Conservation (phyloP, 306 rosid genomes). For the Pachyrhizus erosus region DNA sequence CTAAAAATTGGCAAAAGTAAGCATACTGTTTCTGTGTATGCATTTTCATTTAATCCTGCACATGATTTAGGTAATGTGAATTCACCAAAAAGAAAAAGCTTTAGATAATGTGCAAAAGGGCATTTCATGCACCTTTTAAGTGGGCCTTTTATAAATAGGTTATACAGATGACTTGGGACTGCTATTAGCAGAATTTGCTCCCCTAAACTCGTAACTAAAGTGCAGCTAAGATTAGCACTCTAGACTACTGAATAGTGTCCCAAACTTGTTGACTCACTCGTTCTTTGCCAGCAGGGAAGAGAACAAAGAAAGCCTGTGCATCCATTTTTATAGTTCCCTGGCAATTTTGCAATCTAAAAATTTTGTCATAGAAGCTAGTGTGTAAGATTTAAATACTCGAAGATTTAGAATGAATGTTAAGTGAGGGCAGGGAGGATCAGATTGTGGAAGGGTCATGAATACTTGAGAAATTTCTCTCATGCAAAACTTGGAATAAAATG, state of each 20-base stretch:
- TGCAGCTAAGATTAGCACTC: not conserved
- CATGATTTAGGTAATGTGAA: too few relatives aligned
- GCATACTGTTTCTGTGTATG: slow-evolving; percentile 34
- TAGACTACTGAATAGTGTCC: not conserved
- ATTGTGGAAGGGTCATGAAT: not conserved
- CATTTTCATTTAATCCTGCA: not conserved
- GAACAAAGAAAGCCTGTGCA: not conserved
- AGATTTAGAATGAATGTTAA: not conserved
- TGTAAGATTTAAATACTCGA: not conserved
- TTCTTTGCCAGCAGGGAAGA: not conserved
- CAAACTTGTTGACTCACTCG: not conserved
- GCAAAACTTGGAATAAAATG: slow-evolving; percentile 5
- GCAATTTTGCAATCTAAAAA: not conserved
- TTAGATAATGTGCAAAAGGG: not conserved
- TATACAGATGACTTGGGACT: not conserved
- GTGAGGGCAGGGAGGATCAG: not conserved
- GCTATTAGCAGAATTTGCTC: not conserved
- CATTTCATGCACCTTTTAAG: slow-evolving; percentile 12
- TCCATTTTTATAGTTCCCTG: slow-evolving; percentile 8
- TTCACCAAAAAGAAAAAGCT: too few relatives aligned
- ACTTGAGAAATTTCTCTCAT: not conserved
- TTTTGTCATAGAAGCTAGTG: not conserved
- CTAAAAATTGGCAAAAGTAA: slow-evolving; percentile 88
- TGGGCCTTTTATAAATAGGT: not conserved
- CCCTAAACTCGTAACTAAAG: not conserved